phyloP scores from a whole-genome alignment of 352 stramenopile genomes.

The Pythium plurisporium region DNA sequence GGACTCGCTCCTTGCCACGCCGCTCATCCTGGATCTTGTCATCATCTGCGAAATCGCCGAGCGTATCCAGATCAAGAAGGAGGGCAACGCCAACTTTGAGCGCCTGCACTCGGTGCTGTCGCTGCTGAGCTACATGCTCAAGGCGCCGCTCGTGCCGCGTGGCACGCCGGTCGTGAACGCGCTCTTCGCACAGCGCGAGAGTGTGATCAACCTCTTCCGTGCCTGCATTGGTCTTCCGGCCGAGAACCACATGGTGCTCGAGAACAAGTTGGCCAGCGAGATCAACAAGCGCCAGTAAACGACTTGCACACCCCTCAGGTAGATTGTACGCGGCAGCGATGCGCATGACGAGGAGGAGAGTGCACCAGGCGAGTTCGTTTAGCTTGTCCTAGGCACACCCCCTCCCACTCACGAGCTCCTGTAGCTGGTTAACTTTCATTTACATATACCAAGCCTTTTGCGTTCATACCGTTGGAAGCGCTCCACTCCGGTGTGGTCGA shows the following conservation, averaged over 20 bases:
- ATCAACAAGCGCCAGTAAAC: slow-evolving; percentile 64
- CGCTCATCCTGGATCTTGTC: slow-evolving; percentile 98
- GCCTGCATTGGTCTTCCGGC: slow-evolving; percentile 95
- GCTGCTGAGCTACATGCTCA: slow-evolving; percentile 98
- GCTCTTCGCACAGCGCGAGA: slow-evolving; percentile 97
- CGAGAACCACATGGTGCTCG: slow-evolving; percentile 98
- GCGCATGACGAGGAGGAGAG: background rate
- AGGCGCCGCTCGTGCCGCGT: slow-evolving; percentile 97
- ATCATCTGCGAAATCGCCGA: slow-evolving; percentile 97
- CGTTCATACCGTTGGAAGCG: background rate
- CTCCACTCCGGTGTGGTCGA: too few relatives aligned
- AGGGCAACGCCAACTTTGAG: slow-evolving; percentile 88
- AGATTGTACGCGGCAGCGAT: background rate
- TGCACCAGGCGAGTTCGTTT: background rate
- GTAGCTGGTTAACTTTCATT: slow-evolving; percentile 10
- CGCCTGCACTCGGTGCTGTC: slow-evolving; percentile 97
- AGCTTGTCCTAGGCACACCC: too few relatives aligned
- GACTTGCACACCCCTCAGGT: background rate
- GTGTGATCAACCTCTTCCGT: slow-evolving; percentile 98
- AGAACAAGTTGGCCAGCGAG: slow-evolving; percentile 91
- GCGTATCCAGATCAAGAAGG: slow-evolving; percentile 94
- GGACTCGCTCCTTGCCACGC: slow-evolving; percentile 97
- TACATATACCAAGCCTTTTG: slow-evolving; percentile 14
- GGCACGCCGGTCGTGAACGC: slow-evolving; percentile 99
- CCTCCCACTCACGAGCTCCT: too few relatives aligned